Evolutionary conservation across 2,329 filamentous ascomycete genomes (phyloP).

Genomic region (Gliomastix tumulicola): DNA sequence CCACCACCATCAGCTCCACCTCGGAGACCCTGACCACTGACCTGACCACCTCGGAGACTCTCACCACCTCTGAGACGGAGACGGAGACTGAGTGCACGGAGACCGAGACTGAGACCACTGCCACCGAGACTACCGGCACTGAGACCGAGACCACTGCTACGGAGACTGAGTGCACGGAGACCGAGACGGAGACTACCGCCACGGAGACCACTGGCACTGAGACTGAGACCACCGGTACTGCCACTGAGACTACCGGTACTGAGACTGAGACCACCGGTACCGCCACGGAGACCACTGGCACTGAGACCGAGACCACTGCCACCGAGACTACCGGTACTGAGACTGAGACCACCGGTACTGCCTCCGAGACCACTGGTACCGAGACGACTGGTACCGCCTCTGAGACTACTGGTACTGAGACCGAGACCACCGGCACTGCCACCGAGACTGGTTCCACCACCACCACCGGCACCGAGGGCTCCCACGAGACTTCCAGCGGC

Average conservation of each 20-base stretch:
- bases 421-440: too few species aligned
- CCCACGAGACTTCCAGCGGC: too few species aligned
- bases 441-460: too few species aligned
- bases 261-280: neutral
- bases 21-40: neutral
- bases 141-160: neutral
- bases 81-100: constrained; percentile 14
- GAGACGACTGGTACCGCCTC: too few species aligned
- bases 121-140: neutral
- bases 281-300: neutral
- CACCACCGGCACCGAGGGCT: too few species aligned
- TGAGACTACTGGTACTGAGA: too few species aligned
- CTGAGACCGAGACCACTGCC: neutral
- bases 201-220: too few species aligned
- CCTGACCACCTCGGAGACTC: neutral
- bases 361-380: too few species aligned
- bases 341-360: too few species aligned
- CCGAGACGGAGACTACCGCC: too few species aligned
- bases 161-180: too few species aligned
- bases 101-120: constrained; percentile 6
- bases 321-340: constrained; percentile 1
- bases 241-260: too few species aligned
- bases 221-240: constrained; percentile 6
- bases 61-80: constrained; percentile 13
- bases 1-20: constrained; percentile 39